These are phyloP conservation scores for Cladorrhinum sp. DNA, from an alignment of 2,329 filamentous ascomycete species.

Conservation along the genomic window DNA sequence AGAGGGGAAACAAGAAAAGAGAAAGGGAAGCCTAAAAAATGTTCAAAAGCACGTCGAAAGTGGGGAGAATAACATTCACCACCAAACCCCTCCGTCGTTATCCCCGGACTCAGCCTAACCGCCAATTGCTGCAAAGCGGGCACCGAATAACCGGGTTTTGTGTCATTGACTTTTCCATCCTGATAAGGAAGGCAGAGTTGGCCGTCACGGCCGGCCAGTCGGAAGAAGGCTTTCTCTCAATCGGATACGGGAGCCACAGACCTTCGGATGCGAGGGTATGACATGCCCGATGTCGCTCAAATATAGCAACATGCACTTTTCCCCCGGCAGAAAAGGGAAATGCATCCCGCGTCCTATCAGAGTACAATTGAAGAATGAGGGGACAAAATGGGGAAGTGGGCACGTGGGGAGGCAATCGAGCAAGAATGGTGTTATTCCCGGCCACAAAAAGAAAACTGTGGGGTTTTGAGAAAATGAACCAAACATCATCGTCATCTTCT, in stretches of 20 bases:
- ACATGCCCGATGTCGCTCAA: neutral
- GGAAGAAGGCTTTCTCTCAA: neutral
- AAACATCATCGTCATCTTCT: neutral
- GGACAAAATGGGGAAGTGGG: neutral
- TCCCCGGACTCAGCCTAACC: constrained; percentile 11
- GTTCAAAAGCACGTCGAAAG: constrained; percentile 13
- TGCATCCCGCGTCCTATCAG: neutral
- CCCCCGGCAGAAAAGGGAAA: neutral
- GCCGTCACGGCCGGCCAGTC: neutral
- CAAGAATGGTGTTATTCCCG: neutral
- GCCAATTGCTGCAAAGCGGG: neutral
- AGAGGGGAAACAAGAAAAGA: neutral
- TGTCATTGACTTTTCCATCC: neutral
- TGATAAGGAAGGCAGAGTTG: neutral
- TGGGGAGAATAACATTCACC: constrained; percentile 14
- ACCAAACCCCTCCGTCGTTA: constrained; percentile 5
- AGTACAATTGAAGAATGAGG: neutral
- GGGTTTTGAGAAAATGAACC: neutral
- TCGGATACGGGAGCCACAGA: constrained; percentile 7
- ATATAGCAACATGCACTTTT: too few species aligned
- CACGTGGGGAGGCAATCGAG: neutral
- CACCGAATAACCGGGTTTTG: neutral
- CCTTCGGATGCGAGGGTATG: constrained; percentile 1
- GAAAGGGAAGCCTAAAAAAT: neutral
- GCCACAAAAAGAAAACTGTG: neutral